Evolutionary conservation across 805 yeast species (phyloP), one percentile per base, ranked within the genome.

Genomic region (Helenozyma baotianmanensis): DNA sequence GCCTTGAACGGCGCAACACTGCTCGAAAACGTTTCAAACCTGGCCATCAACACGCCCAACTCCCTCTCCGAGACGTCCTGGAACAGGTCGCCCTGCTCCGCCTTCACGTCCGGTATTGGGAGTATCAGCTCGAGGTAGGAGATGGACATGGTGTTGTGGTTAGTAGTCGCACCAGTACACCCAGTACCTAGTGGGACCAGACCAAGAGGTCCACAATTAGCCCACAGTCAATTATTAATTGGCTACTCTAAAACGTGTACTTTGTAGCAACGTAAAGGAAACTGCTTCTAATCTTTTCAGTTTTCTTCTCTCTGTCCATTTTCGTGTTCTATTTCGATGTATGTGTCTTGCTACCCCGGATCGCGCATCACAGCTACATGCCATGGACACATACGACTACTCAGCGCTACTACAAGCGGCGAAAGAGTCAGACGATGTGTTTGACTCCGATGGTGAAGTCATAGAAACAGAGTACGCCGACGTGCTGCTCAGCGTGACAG

Each of bases 401-500:
- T 6, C 30, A 6, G 30, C 16, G 19, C 30, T 28, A 9, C 16
- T 21, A 4, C 25, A 10, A 5, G 30, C 30, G 3, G 30, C 30
- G 4, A 16, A 9, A n/a, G 25, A 28, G 14, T 21, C 25, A 14
- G 30, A 28, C 19, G 4, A 27, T 23, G n/a, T 27, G 8, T 28
- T 28, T 14, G 30, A 28, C 25, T 19, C 23, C 3, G 30, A 27
- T 8, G 19, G 19, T 8, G 19, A 17, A 5, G 5, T 5, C 7
- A 5, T 17, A 6, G 19, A 17, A 6, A 5, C 19, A 17, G 19
- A 17, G 7, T 17, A 7, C 27, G 11, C 31, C 4, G 27, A 29
- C 13, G 23, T 15, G 10, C 34, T 13, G 26, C n/a, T 36, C 23
- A 50, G 11, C 6, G 38, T 14, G 56, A 75, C 82, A 0, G 54